Evolutionary conservation across 768 basidiomycete genomes (phyloP), one percentile per base, ranked within the genome.

Genomic region (Boletus tylopilopsis): DNA sequence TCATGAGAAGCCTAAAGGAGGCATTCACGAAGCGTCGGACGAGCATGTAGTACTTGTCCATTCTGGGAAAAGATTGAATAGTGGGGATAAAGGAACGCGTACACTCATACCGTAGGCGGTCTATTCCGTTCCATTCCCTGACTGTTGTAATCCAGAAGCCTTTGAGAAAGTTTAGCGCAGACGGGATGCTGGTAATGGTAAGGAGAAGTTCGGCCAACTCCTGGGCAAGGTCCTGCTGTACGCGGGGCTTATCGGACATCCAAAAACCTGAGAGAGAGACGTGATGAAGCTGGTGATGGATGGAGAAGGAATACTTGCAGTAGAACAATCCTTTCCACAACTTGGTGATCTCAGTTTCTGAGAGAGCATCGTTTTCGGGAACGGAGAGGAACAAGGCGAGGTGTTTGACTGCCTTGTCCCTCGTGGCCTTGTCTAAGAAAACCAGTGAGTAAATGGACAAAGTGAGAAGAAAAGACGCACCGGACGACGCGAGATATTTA

Each of bases 161-260:
- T 18, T 76, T 75, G 38, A 97, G 71, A 64, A 96, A 98, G 10
- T 74, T 74, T 2, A 97, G 68, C 2, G 93, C 80, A 35, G 81
- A 71, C 21, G 73, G 50, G 3, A 75, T 70, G 50, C 76, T 70
- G 23, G 78, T 71, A 37, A 94, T 90, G 10, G 74, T 78, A 41
- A 97, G 71, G 6, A 94, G 61, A 33, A 97, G 73, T 55, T 91
- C 84, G 16, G 95, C 88, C 33, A 99, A 71, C 58, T 94, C 90
- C 15, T 78, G 74, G 0, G 95, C 92, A 15, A 99, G 78, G 13
- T 84, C 85, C 65, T 98, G 95, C 65, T 98, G 95, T 8, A 97
- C 89, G 9, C 94, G 78, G 5, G 94, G 94, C 64, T 98, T 99
- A 71, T 99, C 95, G 10, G 94, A 97, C 94, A 97, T 97, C 94